Evolutionary conservation across 768 basidiomycete species (phyloP).

Genomic region (Auricularia heimuer): DNA sequence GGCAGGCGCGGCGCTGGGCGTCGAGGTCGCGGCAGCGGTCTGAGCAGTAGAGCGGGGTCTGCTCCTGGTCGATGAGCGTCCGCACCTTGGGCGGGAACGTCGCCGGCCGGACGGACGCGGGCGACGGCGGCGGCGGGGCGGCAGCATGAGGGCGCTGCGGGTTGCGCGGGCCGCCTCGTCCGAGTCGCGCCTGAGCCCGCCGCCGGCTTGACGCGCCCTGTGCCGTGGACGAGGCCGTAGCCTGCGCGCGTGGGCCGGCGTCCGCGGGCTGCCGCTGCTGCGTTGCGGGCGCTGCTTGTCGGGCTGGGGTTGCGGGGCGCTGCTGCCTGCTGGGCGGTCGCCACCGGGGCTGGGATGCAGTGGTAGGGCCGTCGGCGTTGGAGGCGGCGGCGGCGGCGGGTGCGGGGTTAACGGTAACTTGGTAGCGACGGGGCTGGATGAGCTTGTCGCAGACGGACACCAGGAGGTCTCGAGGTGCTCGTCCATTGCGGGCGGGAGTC

Average conservation of each 20-base stretch:
- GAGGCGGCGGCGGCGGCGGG: too few relatives aligned
- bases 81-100: slow-evolving; percentile 37
- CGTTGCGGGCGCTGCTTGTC: slow-evolving; percentile 17
- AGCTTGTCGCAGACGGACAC: slow-evolving; percentile 72
- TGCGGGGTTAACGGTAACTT: slow-evolving; percentile 23
- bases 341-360: not conserved
- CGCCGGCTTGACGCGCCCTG: slow-evolving; percentile 52
- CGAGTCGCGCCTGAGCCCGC: slow-evolving; percentile 21
- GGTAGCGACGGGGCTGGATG: slow-evolving; percentile 68
- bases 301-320: slow-evolving; percentile 15
- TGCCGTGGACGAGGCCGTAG: slow-evolving; percentile 52
- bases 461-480: slow-evolving; percentile 55
- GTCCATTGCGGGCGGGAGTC: slow-evolving; percentile 15
- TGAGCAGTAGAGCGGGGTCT: slow-evolving; percentile 78
- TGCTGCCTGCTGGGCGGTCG: slow-evolving; percentile 10
- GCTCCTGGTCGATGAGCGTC: slow-evolving; percentile 68
- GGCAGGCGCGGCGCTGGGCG: slow-evolving; percentile 19
- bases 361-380: not conserved
- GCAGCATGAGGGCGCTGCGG: slow-evolving; percentile 16
- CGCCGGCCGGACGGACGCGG: slow-evolving; percentile 17
- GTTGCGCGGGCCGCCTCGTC: slow-evolving; percentile 19
- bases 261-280: slow-evolving; percentile 25
- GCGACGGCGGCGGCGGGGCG: slow-evolving; percentile 15
- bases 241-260: slow-evolving; percentile 21
- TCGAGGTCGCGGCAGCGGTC: slow-evolving; percentile 63